These are phyloP conservation scores for Lentinula detonsa DNA, from an alignment of 768 basidiomycete genomes.

Conservation along the genomic window DNA sequence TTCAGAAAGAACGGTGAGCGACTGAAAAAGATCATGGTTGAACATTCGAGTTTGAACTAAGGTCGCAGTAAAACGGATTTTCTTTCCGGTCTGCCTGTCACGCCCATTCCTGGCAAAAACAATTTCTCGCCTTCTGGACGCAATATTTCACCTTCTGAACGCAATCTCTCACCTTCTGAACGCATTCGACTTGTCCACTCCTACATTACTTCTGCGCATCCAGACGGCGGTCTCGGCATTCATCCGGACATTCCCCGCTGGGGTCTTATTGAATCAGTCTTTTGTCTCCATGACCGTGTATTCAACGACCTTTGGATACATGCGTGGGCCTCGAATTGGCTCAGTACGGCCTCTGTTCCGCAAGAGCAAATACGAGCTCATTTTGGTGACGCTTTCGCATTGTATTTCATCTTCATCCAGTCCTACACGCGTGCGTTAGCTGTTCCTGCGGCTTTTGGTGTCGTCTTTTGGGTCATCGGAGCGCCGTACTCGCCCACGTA, in stretches of 20 bases:
- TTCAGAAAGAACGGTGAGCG: constrained; percentile 69
- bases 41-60: neutral
- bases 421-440: constrained; percentile 77
- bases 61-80: constrained; percentile 63
- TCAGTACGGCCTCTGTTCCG: neutral
- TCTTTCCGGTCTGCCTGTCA: constrained; percentile 61
- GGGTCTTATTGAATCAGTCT: constrained; percentile 75
- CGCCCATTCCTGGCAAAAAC: constrained; percentile 35
- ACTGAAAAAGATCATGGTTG: neutral
- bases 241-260: constrained; percentile 65
- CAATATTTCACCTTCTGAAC: no score
- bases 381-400: constrained; percentile 78
- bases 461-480: constrained; percentile 62
- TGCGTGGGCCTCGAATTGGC: constrained; percentile 45
- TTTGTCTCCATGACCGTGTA: constrained; percentile 80
- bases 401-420: constrained; percentile 87
- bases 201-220: constrained; percentile 59
- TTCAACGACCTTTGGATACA: constrained; percentile 80
- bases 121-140: constrained; percentile 10
- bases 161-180: constrained; percentile 56
- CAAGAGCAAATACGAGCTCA: constrained; percentile 14
- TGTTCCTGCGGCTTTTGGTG: constrained; percentile 68
- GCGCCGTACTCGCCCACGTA: constrained; percentile 73
- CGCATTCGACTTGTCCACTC: constrained; percentile 71
- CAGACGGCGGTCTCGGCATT: constrained; percentile 81